Evolutionary conservation across 140 eudicot species (phyloP), one percentile per base, ranked within the genome.

Genomic region (Ambrosia hybrid): DNA sequence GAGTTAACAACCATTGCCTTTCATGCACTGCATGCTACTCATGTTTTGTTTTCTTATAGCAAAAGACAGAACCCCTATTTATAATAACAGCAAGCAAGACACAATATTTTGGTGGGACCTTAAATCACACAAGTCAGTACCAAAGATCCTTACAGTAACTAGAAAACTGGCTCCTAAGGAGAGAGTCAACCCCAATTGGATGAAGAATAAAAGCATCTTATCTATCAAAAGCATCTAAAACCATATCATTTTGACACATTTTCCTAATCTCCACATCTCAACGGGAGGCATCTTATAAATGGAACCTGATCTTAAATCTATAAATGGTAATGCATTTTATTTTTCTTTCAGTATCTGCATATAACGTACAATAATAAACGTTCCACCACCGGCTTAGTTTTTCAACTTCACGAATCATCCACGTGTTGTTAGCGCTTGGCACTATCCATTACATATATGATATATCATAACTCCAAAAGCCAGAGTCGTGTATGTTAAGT

Each of bases 1-100:
- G 87, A 86, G 78, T 68, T 76, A 83, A 58, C 88, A 76, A 73
- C 76, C 70, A 48, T 41, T 66, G 84, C 85, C 83, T 83, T 86
- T 76, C 56, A 56, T 48, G 46, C 64, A 62, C 63, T 34, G 33
- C 51, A 39, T 80, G 67, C 71, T 51, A 39, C 72, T 77, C 53
- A 67, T 76, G 73, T 64, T 7, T 64, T 64, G 16, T 51, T 30
- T 30, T 21, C 51, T 68, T 52, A 6, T 65, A 66, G 39, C 62
- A 14, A 76, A 53, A n/a, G 69, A 48, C 26, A 16, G 8, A 16
- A 41, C 68, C 16, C 60, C 56, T 59, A 75, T 77, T 72, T 81
- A 81, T 81, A 81, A 70, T 55, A 65, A 70, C 75, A 68, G 26
- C 45, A 39, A 75, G 56, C 48, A 62, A 14, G 65, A 80, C 81